Conservation (phyloP, 495 filamentous ascomycete genomes). For the Pyrenula massariospora region DNA sequence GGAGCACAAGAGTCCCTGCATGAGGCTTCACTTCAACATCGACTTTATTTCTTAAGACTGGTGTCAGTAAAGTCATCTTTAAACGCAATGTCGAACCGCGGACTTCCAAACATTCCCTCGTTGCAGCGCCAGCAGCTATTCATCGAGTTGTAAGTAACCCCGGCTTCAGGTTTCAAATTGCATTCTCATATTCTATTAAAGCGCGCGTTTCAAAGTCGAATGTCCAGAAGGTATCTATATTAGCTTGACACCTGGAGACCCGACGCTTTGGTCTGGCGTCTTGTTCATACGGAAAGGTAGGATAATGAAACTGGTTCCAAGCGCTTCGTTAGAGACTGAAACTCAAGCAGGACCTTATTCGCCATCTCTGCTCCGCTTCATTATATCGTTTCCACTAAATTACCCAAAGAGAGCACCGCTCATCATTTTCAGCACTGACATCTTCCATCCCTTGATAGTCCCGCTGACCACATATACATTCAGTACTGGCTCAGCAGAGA, state of each 20-base stretch:
- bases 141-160: slow-evolving; percentile 57
- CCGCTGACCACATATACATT: slow-evolving; percentile 86
- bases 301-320: slow-evolving; percentile 1
- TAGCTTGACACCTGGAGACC: slow-evolving; percentile 68
- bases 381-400: slow-evolving; percentile 69
- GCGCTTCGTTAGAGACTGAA: slow-evolving; percentile 1
- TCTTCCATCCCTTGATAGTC: slow-evolving; percentile 89
- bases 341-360: slow-evolving; percentile 63
- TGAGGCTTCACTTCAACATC: too few relatives aligned
- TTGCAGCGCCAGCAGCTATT: slow-evolving; percentile 55
- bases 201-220: slow-evolving; percentile 67
- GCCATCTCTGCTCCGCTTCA: slow-evolving; percentile 77
- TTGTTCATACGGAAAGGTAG: slow-evolving; percentile 80
- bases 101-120: slow-evolving; percentile 31
- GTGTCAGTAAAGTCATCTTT: not conserved
- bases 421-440: slow-evolving; percentile 77
- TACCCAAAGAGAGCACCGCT: slow-evolving; percentile 74
- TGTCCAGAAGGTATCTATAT: slow-evolving; percentile 79
- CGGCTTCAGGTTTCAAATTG: not conserved
- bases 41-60: slow-evolving; percentile 1
- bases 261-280: slow-evolving; percentile 75
- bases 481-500: slow-evolving; percentile 56
- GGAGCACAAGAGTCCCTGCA: too few relatives aligned
- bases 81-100: slow-evolving; percentile 25
- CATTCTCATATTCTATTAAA: slow-evolving; percentile 19